Evolutionary conservation across 2,329 filamentous ascomycete species (phyloP), one percentile per base, ranked within the genome.

Genomic region (Sarocladium oryzae): DNA sequence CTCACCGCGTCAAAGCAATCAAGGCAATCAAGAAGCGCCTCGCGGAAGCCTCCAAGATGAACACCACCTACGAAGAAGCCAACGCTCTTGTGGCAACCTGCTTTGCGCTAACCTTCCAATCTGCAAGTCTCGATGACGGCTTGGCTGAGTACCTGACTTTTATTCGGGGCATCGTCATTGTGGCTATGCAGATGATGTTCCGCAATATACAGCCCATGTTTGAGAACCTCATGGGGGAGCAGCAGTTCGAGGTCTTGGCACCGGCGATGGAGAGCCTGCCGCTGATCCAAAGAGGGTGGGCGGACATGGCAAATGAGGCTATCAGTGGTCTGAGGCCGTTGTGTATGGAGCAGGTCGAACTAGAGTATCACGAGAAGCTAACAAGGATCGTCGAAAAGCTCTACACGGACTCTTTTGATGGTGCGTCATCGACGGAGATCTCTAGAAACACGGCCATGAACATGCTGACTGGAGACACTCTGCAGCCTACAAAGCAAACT

Each of bases 1-100:
- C 70, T 32, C 84, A 88, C 62, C 80, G 84, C 18, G 68, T 85
- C 50, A 79, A 84, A 53, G 83, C 85, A 5, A 79, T 87, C 58
- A 76, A 75, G 53, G 75, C 79, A 5, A 78, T 84, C 57, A 82
- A 84, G 62, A 74, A 74, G 56, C 71, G 75, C 1, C 65, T 85
- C 2, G 62, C 68, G 10, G 68, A 72, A 43, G 65, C 68, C 3
- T 60, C 75, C 18, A 66, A 68, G 58, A 60, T 64, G 4, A 66
- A 64, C 26, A 69, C 69, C 4, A 67, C 67, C 1, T 70, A 71
- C 46, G 77, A 79, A 52, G 77, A 82, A 58, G 74, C 76, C 49
- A 82, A 83, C 57, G 79, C 79, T 6, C 69, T 83, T 38, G 67
- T 83, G 49, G 79, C 78, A 2, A 76, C 79, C 2, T 82, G 79